Evolutionary conservation across 768 basidiomycete genomes (phyloP), one percentile per base, ranked within the genome.

Genomic region (Chalciporus chontae): DNA sequence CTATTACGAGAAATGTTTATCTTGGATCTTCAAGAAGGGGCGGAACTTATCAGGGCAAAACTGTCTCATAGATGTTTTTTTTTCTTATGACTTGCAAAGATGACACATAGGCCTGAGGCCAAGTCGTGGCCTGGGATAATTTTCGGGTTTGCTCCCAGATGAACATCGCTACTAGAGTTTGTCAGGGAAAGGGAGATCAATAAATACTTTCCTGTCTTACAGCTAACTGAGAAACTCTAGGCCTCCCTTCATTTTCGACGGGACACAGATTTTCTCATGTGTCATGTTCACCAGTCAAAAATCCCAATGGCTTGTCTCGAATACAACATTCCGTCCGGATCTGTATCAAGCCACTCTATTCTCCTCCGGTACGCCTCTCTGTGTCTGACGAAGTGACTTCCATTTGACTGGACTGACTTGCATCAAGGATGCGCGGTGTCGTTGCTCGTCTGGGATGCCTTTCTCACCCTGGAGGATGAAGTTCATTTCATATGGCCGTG

Each of bases 401-500:
- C 17, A 5, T n/a, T 23, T 5, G 10, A 46, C 21, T n/a, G n/a
- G 8, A 29, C 38, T 59, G 10, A 41, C n/a, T 21, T 6, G n/a
- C n/a, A 17, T n/a, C 17, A 52, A 57, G 61, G 21, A 9, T 51
- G 48, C 17, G 40, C 60, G 0, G 4, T 52, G 39, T 15, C 40
- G 5, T 21, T 62, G 24, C 23, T 57, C 27, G 15, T 40, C 3
- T 62, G 61, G 60, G 52, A 62, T 3, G 13, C 48, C 8, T 9
- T 63, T 29, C 50, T 62, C 39, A 57, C 52, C 26, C 36, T 63
- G 4, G 57, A 40, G 3, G 37, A 54, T 5, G 60, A 61, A 15
- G 45, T 63, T 9, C 15, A 40, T 43, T 41, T 45, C 36, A 62
- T 62, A 40, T 62, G 60, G 60, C 36, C 34, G 60, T 62, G 43